Evolutionary conservation across 192 early-diverging fungal genomes (phyloP).

Genomic region (Entomortierella beljakovae): DNA sequence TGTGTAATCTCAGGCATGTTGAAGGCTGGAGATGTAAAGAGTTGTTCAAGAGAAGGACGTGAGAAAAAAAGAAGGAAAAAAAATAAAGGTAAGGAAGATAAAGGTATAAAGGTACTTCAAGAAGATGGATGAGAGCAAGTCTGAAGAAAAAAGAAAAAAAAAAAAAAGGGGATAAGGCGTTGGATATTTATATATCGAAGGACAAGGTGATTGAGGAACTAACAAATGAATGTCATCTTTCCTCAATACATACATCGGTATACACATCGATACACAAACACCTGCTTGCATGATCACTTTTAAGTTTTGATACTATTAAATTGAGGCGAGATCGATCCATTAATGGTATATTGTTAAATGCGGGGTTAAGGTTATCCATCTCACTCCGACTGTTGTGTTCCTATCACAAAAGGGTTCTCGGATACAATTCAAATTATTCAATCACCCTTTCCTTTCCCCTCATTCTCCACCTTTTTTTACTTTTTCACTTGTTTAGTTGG

Average conservation of each 20-base stretch:
- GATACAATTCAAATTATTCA: no score
- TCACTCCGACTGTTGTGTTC: constrained; percentile 3
- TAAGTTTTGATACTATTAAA: no score
- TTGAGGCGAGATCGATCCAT: neutral
- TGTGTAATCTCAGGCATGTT: constrained; percentile 42
- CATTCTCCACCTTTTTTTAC: neutral
- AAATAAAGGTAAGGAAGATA: neutral
- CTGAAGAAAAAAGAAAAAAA: constrained; percentile 15
- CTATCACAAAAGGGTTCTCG: neutral
- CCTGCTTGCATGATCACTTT: constrained; percentile 5
- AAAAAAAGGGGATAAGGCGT: neutral
- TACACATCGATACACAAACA: neutral
- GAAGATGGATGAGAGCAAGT: constrained; percentile 11
- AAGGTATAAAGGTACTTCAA: neutral
- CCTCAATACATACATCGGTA: neutral
- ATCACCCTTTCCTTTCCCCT: neutral
- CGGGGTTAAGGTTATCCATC: constrained; percentile 30
- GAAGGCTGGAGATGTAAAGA: neutral
- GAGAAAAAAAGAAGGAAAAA: neutral
- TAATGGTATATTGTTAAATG: constrained; percentile 30
- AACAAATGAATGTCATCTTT: neutral
- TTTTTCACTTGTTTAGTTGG: neutral
- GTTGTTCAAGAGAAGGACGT: neutral
- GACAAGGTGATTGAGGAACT: neutral
- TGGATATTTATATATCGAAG: constrained; percentile 9